These are phyloP conservation scores for Chytriomyces sp. DNA, from an alignment of 192 early-diverging fungal species.

Conservation along the genomic window DNA sequence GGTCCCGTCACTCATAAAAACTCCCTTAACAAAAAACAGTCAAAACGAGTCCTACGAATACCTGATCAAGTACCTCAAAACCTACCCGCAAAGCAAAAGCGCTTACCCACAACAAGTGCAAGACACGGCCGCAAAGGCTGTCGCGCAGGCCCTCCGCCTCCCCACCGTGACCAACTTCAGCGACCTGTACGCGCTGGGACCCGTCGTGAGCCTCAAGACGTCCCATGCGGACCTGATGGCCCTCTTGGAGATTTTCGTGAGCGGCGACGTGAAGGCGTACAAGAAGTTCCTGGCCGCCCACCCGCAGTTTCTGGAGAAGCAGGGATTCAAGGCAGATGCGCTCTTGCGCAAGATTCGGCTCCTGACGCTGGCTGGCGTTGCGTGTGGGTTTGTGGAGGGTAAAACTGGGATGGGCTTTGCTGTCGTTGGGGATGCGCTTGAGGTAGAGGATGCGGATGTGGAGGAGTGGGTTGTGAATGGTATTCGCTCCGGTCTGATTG, in stretches of 20 bases:
- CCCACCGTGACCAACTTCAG: constrained; percentile 78
- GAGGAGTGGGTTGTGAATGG: constrained; percentile 96
- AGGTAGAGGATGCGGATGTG: constrained; percentile 77
- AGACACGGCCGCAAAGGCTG: constrained; percentile 62
- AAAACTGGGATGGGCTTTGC: constrained; percentile 69
- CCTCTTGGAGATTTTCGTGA: constrained; percentile 70
- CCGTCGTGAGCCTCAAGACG: constrained; percentile 61
- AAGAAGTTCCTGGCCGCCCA: constrained; percentile 62
- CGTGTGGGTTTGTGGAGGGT: constrained; percentile 60
- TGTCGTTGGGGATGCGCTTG: constrained; percentile 73
- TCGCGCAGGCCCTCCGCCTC: constrained; percentile 67
- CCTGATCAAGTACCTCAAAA: constrained; percentile 67
- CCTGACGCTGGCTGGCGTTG: constrained; percentile 77
- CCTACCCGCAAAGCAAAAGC: constrained; percentile 42
- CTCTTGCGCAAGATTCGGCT: constrained; percentile 82
- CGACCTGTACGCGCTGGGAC: constrained; percentile 66
- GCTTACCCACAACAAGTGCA: constrained; percentile 49
- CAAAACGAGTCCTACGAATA: constrained; percentile 51
- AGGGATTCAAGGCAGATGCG: constrained; percentile 58
- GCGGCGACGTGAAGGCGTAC: constrained; percentile 67
- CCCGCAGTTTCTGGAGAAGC: constrained; percentile 51
- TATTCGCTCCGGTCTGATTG: constrained; percentile 87
- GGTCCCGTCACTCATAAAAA: not conserved
- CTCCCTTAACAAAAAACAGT: constrained; percentile 24
- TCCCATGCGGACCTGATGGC: constrained; percentile 55